Base-by-base conservation (phyloP, 2,329 filamentous ascomycete species). In the Cladophialophora exuberans region DNA sequence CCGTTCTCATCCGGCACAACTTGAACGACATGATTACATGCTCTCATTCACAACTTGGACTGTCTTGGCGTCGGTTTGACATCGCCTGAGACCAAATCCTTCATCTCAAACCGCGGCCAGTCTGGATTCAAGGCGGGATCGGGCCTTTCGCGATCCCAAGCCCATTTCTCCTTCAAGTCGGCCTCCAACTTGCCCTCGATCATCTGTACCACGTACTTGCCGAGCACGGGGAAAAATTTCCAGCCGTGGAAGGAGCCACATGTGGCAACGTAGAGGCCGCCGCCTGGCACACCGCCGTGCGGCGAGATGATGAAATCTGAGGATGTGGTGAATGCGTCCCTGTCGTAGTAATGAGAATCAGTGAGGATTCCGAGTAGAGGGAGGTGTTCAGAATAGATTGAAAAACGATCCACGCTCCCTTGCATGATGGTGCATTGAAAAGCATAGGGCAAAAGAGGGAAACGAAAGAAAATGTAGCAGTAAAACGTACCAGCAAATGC, bases 241-340 rank as follows among this genome's bases (percentile, higher is more conserved):
- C 74, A 81, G 6, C 67, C 79, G 62, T 65, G 79, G 35, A 78
- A 78, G 49, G 76, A 79, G 9, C 66, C 66, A 57, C 66, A 67
- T 7, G 64, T 74, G 1, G 74, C 74, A n/a, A 77, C 57, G 57
- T 73, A 76, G 0, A 77, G 65, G 4, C 73, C 72, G 45, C 69
- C 66, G 4, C 70, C 66, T 15, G 69, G 71, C 2, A n/a, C n/a
- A n/a, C n/a, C n/a, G n/a, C 74, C 63, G 61, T 77, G 75, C 9
- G 73, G 73, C 3, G 73, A 76, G 62, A 77, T 77, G 59, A 77
- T 76, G 59, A 76, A 76, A 63, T 77, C 83, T 18, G 76, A 75
- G 64, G 74, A 82, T 2, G 82, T 77, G 0, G 83, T 85, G 62
- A 86, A 82, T 7, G 83, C 84, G 60, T 87, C 85, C 85, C 84